A percentile compares a stretch with the other conserved stretches of the same genome.
Evolutionary conservation across 768 basidiomycete genomes (phyloP).

Genomic region (Phlegmacium glaucopus): DNA sequence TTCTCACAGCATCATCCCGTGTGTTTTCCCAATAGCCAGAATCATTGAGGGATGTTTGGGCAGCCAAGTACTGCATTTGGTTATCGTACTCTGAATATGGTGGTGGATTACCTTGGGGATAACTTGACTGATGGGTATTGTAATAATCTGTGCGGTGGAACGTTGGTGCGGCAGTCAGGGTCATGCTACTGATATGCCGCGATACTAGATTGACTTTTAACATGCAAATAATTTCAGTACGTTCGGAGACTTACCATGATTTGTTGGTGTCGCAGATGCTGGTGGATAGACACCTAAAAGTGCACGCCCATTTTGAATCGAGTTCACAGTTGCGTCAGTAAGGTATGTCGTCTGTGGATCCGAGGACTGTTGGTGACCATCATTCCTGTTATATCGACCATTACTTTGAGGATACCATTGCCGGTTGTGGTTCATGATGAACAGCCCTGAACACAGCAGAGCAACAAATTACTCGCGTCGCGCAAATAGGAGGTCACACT

Average conservation of each 20-base stretch:
- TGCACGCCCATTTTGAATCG: conserved; percentile 65
- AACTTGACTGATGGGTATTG: conserved; percentile 25
- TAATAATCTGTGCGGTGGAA: conserved; percentile 60
- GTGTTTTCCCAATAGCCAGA: conserved; percentile 63
- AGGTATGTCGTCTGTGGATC: conserved; percentile 14
- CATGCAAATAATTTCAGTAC: not conserved
- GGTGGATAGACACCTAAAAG: conserved; percentile 68
- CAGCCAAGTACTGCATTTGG: conserved; percentile 53
- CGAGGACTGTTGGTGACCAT: conserved; percentile 14
- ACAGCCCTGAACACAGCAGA: not conserved
- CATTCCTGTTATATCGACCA: conserved; percentile 13
- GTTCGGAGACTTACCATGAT: conserved; percentile 51
- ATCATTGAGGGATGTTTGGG: conserved; percentile 40
- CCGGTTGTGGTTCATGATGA: conserved; percentile 32
- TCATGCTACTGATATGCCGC: conserved; percentile 60
- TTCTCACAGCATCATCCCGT: conserved; percentile 56
- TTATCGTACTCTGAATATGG: conserved; percentile 69
- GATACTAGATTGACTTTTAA: conserved; percentile 42
- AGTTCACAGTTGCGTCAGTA: conserved; percentile 33
- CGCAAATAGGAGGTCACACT: conserved; percentile 21
- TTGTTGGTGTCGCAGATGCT: conserved; percentile 73
- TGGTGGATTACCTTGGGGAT: conserved; percentile 40
- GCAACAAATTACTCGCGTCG: conserved; percentile 18
- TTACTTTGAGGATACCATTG: conserved; percentile 28
- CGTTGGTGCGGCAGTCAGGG: conserved; percentile 54